Percentiles rank a stretch among this genome's conserved stretches.
Conservation (phyloP, 2,329 filamentous ascomycete species). For the Stachybotrys elegans region DNA sequence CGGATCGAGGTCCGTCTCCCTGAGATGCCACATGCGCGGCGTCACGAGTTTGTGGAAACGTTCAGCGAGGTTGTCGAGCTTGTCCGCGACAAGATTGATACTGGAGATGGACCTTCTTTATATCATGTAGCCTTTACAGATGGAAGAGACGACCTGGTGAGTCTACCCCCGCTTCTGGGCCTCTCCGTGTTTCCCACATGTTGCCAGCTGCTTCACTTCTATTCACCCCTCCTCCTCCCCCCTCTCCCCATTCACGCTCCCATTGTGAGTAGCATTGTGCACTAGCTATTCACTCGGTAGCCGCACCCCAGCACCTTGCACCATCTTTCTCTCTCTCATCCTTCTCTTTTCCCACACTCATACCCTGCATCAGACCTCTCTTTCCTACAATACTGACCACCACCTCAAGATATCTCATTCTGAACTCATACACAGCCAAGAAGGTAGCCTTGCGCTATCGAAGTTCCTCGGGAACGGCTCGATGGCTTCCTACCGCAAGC, state of each 20-base stretch:
- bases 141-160: constrained; percentile 39
- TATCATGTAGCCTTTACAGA: constrained; percentile 41
- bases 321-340: too few species aligned
- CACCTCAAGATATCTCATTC: constrained; percentile 22
- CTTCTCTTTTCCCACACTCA: too few species aligned
- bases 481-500: constrained; percentile 17
- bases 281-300: too few species aligned
- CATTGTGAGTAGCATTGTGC: too few species aligned
- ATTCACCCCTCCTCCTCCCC: too few species aligned
- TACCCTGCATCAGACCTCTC: too few species aligned
- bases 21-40: constrained; percentile 17
- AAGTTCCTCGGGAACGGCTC: constrained; percentile 14
- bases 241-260: too few species aligned
- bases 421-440: constrained; percentile 23
- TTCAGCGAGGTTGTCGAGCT: constrained; percentile 32
- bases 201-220: too few species aligned
- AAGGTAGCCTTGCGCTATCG: constrained; percentile 24
- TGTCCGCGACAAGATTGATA: constrained; percentile 24
- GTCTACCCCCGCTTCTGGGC: too few species aligned
- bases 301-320: too few species aligned
- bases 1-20: constrained; percentile 27
- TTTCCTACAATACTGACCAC: too few species aligned
- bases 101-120: constrained; percentile 16
- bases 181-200: too few species aligned
- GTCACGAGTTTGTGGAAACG: constrained; percentile 23